Evolutionary conservation across 192 early-diverging fungal genomes (phyloP), one percentile per base, ranked within the genome.

Genomic region (Chytriomyces confervae): DNA sequence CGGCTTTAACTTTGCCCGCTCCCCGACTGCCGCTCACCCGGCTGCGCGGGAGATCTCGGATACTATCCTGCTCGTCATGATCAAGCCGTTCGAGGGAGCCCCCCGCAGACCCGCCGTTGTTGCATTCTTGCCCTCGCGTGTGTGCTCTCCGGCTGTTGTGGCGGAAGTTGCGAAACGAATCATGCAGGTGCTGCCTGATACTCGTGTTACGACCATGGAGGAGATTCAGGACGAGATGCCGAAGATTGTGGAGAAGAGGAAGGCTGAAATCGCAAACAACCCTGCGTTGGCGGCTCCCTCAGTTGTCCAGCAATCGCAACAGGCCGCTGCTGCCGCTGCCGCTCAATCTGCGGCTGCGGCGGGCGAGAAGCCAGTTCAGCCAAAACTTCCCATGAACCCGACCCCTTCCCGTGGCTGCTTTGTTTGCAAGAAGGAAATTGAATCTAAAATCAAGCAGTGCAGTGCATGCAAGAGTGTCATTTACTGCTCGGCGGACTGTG

Each of bases 391-490:
- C 16, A 69, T 77, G 75, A 75, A 69, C 49, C 66, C 73, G 27
- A 69, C 76, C 16, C 86, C 86, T n/a, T 64, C 70, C 62, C 72
- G 86, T 11, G 83, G 75, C 13, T 88, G 87, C 53, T 83, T 84
- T 65, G 79, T 80, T 36, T 88, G 87, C 77, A 80, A 83, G 60
- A 75, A 88, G 69, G 87, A 88, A 5, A 86, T 88, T 50, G 75
- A 75, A n/a, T 80, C 72, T 36, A 88, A 88, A 76, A 72, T 82
- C 20, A 86, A 81, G 75, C 87, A 88, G 66, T 88, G 87, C 77
- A 80, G 80, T 64, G 87, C 85, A 62, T 88, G 87, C 62, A 88
- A 85, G 66, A 84, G 83, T n/a, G 77, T 88, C 48, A 88, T 88
- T 50, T 88, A 86, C 70, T 86, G 85, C 71, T 75, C 78, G 8